Conservation (phyloP, 768 basidiomycete genomes). For the Russula olivacea region DNA sequence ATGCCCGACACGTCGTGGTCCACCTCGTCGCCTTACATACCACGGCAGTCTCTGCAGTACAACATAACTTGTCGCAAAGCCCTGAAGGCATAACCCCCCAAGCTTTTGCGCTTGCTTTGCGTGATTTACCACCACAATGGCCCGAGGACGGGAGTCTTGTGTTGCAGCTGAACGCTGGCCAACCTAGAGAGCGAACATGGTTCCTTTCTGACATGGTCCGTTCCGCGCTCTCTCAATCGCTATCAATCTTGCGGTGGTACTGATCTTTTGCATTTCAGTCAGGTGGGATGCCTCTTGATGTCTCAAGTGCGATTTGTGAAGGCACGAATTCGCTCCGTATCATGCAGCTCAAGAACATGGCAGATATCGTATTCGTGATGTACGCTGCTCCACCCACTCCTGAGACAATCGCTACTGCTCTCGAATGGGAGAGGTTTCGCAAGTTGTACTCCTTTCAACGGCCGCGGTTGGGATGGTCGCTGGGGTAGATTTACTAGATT, state of each 20-base stretch:
- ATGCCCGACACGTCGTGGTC: slow-evolving; percentile 15
- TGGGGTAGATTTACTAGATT: not conserved
- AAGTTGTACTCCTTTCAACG: slow-evolving; percentile 1
- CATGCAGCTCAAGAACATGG: slow-evolving; percentile 17
- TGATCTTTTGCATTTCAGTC: slow-evolving; percentile 4
- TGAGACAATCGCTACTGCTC: not conserved
- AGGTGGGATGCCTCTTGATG: slow-evolving; percentile 11
- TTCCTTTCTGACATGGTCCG: slow-evolving; percentile 19
- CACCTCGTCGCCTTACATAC: slow-evolving; percentile 15
- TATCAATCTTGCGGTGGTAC: not conserved
- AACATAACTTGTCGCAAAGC: slow-evolving; percentile 6
- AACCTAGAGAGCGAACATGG: slow-evolving; percentile 17
- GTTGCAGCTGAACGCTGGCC: slow-evolving; percentile 14
- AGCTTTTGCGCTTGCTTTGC: slow-evolving; percentile 16
- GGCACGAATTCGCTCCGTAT: slow-evolving; percentile 20
- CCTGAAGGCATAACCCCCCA: slow-evolving; percentile 10
- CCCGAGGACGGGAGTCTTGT: slow-evolving; percentile 16
- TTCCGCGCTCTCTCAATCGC: not conserved
- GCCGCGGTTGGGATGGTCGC: not conserved
- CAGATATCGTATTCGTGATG: slow-evolving; percentile 13
- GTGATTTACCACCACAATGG: slow-evolving; percentile 16
- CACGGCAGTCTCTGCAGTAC: slow-evolving; percentile 9
- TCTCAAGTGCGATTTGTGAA: slow-evolving; percentile 13
- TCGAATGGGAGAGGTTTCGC: slow-evolving; percentile 11
- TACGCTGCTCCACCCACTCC: slow-evolving; percentile 15